These are phyloP conservation scores for Chromera velia DNA, from an alignment of 73 alveolate species.

Conservation along the genomic window DNA sequence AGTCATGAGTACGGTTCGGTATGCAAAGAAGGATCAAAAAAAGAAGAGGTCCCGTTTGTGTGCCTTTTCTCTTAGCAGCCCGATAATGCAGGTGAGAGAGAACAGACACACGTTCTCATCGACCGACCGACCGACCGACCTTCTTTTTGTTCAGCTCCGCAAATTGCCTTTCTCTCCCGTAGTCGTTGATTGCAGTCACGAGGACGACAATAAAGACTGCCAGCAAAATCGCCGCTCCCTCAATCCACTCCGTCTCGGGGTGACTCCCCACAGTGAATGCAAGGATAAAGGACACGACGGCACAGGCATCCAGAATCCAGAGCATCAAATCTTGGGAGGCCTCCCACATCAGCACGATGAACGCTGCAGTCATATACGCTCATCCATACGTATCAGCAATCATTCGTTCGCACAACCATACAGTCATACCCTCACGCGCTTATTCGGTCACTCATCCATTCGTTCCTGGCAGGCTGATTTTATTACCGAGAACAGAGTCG, in stretches of 20 bases:
- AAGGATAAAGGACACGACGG: conserved; percentile 55
- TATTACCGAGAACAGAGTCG: too few relatives aligned
- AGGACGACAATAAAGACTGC: conserved; percentile 68
- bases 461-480: too few relatives aligned
- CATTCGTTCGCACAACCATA: background rate
- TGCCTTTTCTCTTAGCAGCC: background rate
- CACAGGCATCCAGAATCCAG: conserved; percentile 64
- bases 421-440: background rate
- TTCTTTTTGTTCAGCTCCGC: conserved; percentile 20
- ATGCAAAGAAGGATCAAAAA: conserved; percentile 16
- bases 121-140: conserved; percentile 29
- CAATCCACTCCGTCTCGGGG: conserved; percentile 75
- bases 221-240: conserved; percentile 67
- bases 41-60: background rate
- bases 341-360: conserved; percentile 1
- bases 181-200: conserved; percentile 64
- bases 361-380: background rate
- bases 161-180: conserved; percentile 59
- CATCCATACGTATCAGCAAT: background rate
- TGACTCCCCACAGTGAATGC: conserved; percentile 59
- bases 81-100: too few relatives aligned
- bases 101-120: conserved; percentile 7
- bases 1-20: conserved; percentile 27
- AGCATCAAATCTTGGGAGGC: conserved; percentile 68
- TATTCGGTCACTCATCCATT: too few relatives aligned